These are phyloP conservation scores for Cryphonectria parasitica DNA, from an alignment of 2,329 filamentous ascomycete genomes.

Conservation along the genomic window DNA sequence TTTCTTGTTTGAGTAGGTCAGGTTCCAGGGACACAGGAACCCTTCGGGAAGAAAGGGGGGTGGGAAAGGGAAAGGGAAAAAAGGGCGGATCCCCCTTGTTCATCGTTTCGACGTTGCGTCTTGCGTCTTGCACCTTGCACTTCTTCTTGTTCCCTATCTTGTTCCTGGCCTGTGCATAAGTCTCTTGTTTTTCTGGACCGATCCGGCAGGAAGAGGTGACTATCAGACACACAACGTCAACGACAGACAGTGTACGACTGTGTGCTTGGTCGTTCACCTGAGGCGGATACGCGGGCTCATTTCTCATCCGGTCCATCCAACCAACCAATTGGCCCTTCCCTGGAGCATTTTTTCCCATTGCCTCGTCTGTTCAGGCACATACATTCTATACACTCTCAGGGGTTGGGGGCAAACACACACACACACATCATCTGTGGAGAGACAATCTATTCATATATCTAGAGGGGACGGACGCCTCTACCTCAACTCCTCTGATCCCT, in stretches of 20 bases:
- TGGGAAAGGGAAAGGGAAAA: slow-evolving; percentile 1
- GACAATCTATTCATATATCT: slow-evolving; percentile 23
- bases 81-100: neutral
- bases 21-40: neutral
- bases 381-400: slow-evolving; percentile 4
- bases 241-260: slow-evolving; percentile 3
- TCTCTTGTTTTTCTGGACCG: slow-evolving; percentile 19
- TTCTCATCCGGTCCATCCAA: slow-evolving; percentile 21
- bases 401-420: slow-evolving; percentile 6
- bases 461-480: slow-evolving; percentile 18
- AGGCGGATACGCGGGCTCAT: slow-evolving; percentile 17
- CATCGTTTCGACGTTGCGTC: slow-evolving; percentile 9
- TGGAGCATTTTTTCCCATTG: slow-evolving; percentile 15
- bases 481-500: neutral
- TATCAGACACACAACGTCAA: slow-evolving; percentile 1
- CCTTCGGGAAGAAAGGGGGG: neutral
- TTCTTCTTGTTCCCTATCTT: neutral
- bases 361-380: neutral
- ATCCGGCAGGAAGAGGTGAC: slow-evolving; percentile 23
- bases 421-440: slow-evolving; percentile 1
- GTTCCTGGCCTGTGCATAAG: neutral
- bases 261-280: slow-evolving; percentile 9
- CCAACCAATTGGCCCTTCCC: neutral
- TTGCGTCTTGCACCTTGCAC: neutral
- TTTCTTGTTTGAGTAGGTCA: slow-evolving; percentile 26